phyloP scores from a whole-genome alignment of 2,329 filamentous ascomycete genomes.

The Dothistroma septosporum region DNA sequence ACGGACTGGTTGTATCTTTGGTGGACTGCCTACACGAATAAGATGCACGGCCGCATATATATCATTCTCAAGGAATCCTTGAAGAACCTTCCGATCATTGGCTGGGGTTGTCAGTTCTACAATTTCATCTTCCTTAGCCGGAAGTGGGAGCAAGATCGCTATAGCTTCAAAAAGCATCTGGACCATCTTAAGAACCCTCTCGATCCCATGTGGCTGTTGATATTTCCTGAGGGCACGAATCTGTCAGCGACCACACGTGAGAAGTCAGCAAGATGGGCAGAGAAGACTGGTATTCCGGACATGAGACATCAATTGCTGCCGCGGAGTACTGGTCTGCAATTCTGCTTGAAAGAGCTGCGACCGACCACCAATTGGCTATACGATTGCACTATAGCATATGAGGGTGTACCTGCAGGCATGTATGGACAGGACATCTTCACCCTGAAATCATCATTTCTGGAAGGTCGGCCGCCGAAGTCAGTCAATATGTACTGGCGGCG shows the following conservation, averaged over 20 bases:
- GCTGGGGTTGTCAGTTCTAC: constrained; percentile 78
- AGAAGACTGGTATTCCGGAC: constrained; percentile 69
- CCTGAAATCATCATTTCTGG: constrained; percentile 78
- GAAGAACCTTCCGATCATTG: constrained; percentile 74
- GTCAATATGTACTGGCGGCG: constrained; percentile 97
- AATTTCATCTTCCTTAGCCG: constrained; percentile 90
- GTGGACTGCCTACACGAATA: constrained; percentile 86
- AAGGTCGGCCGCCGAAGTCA: constrained; percentile 84
- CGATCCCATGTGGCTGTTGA: constrained; percentile 83
- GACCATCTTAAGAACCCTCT: constrained; percentile 64
- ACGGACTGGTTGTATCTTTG: constrained; percentile 90
- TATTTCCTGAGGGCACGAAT: constrained; percentile 87
- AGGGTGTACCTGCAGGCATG: constrained; percentile 75
- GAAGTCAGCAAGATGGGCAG: constrained; percentile 70
- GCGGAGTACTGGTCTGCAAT: constrained; percentile 74
- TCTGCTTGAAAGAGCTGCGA: constrained; percentile 71
- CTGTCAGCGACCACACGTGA: constrained; percentile 64
- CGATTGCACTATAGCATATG: constrained; percentile 92
- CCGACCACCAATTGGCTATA: constrained; percentile 77
- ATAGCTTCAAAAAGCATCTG: constrained; percentile 69
- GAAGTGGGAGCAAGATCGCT: constrained; percentile 77
- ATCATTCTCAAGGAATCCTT: constrained; percentile 88
- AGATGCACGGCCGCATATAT: constrained; percentile 80
- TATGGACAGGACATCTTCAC: constrained; percentile 92
- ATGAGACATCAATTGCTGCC: constrained; percentile 71